A percentile compares a stretch with the other conserved stretches of the same genome.
Conservation (phyloP, 129 eudicot species). For the Flaveria robusta region DNA sequence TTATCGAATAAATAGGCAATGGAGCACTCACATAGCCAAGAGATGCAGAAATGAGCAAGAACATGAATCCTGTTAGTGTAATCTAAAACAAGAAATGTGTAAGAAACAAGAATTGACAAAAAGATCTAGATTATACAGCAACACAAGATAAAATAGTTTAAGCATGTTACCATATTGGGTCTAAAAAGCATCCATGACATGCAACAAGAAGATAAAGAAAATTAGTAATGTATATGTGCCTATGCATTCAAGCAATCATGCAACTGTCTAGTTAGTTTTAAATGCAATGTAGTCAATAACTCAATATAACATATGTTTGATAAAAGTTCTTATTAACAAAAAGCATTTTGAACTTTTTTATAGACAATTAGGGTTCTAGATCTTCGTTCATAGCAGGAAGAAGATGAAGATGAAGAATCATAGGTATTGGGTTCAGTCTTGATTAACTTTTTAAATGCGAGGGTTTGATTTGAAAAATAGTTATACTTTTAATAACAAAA, state of each 20-base stretch:
- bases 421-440: not conserved
- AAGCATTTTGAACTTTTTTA: not conserved
- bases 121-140: constrained; percentile 22
- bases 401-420: not conserved
- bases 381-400: constrained; percentile 1
- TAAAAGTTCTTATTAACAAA: not conserved
- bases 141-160: constrained; percentile 9
- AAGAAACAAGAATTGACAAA: constrained; percentile 19
- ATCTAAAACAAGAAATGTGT: constrained; percentile 55
- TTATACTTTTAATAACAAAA: not conserved
- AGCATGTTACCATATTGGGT: constrained; percentile 81
- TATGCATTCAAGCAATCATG: constrained; percentile 9
- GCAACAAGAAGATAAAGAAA: constrained; percentile 36
- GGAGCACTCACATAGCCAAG: constrained; percentile 89
- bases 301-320: not conserved
- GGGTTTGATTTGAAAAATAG: not conserved
- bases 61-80: constrained; percentile 84
- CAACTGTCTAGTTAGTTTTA: not conserved
- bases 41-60: constrained; percentile 77
- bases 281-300: not conserved
- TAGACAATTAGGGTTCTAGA: not conserved
- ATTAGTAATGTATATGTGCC: constrained; percentile 38
- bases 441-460: not conserved
- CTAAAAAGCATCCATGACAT: constrained; percentile 60
- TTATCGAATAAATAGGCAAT: constrained; percentile 9